Base-by-base conservation (phyloP, 1,284 basidiomycete genomes). In the Cryptococcus jaspeensis region DNA sequence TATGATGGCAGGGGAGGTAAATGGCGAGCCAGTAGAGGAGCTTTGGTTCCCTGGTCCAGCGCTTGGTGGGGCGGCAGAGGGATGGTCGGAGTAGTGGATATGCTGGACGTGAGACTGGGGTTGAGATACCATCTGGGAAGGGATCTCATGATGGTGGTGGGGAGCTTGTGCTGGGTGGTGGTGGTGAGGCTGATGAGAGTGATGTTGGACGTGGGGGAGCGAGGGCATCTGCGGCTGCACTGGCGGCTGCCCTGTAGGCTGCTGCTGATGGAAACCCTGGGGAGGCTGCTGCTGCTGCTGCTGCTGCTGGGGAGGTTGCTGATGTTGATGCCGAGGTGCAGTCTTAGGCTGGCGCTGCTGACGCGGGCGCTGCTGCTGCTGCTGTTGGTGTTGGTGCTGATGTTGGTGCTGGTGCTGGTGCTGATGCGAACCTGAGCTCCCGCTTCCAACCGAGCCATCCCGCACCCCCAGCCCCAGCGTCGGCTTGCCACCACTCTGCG, bases 401-500 rank as follows among this genome's bases (percentile, higher is more conserved):
- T n/a, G n/a, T n/a, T n/a, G n/a, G n/a, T n/a, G n/a, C n/a, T n/a
- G n/a, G n/a, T n/a, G n/a, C 16, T 28, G 20, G 25, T 20, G 20
- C n/a, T 46, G 44, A 28, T 20, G 28, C 25, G 49, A 59, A 23
- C 40, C 42, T 15, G 57, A 55, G 35, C 52, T 58, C 20, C 32
- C 22, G 11, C 43, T 25, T 22, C 13, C 22, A 37, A 32, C 50
- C 22, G 48, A 50, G 32, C 50, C 40, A 40, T 38, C 55, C 40
- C 43, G 52, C 42, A 36, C 44, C 28, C 45, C 51, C 49, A 45
- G 32, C 49, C 23, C 40, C 36, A 41, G 25, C 16, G 39, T 35
- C n/a, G 11, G 16, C 16, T 52, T 43, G 36, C 20, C 25, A 22
- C 20, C 22, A 8, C 23, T 22, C 12, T 43, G 47, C 35, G 40